Base-by-base conservation (phyloP, 257 asterid genomes). In the Solanum lycopersicoides region DNA sequence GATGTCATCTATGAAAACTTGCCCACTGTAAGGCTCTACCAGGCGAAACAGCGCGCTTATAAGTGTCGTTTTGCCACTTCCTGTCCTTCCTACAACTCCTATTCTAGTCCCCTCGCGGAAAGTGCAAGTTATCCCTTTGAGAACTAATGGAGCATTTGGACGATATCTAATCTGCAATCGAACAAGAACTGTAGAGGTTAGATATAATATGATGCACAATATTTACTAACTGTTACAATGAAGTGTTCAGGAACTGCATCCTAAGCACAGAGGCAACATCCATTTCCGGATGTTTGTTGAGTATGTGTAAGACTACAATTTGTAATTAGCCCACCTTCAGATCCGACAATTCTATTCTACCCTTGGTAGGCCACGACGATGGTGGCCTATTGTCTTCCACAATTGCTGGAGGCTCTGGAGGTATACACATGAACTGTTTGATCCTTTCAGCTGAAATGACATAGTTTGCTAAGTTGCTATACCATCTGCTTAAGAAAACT, bases 11-110 rank as follows among this genome's bases (percentile, higher is more conserved):
- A 95, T 59, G 6, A 92, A 65, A 23, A 95, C 92, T 28, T 77
- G 69, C 77, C 98, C 98, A 12, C 92, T 80, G 56, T 86, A 88
- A 56, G 98, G 98, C 88, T 96, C 98, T 50, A 96, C 98, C 21
- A 96, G 91, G 39, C 95, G 98, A 89, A 95, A 96, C 91, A 96
- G 86, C 7, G 98, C 93, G 85, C 96, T 90, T 16, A 94, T 94
- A 1, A 96, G 90, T 37, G 98, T 95, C 6, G 98, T 94, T 88
- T 95, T 96, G 34, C 98, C 98, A 34, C 98, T 96, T 87, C 98
- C 98, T 0, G 98, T 96, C 92, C 98, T 91, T 69, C 98, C 98
- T 84, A 96, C 98, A 13, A 96, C 93, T 65, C 98, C 98, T 23
- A 94, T 89, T 90, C 96, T 87, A 2, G 79, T 90, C 85, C 95